Evolutionary conservation across 768 basidiomycete species (phyloP), one percentile per base, ranked within the genome.

Genomic region (Mycena crocata): DNA sequence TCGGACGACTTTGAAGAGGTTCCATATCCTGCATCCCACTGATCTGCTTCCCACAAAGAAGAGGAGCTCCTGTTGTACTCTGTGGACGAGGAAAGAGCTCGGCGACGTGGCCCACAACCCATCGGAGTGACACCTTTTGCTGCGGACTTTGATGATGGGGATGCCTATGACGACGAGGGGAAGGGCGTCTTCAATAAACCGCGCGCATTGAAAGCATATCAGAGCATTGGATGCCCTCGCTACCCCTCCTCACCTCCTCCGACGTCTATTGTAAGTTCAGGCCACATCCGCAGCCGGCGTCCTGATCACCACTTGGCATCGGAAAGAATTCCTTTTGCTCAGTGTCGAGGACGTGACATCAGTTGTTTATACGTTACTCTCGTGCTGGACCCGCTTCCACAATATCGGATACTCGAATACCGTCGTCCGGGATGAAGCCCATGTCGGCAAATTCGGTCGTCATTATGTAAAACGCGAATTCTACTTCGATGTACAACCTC

Each of bases 361-460:
- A 9, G 85, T 90, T 58, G 81, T 95, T 40, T 99, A 99, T 82
- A 98, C 96, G 45, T 87, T 97, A 34, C 88, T 98, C 48, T 91
- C 95, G 14, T 96, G 97, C 83, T 95, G 93, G 88, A 98, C 97
- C 7, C 91, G 96, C 31, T 97, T 93, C 79, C 92, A 96, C 83
- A 87, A 91, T 72, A 99, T 99, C 50, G 97, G 98, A 15, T 87
- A 89, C 61, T 86, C 93, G 34, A 87, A 92, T 74, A 76, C 87
- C 68, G 97, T 99, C 79, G 90, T 99, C 64, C 99, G 97, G 98
- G 98, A 99, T 78, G 98, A 99, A 84, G 97, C 98, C 40, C 98
- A 99, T 80, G 99, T 99, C 79, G 98, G 98, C 72, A 99, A 99
- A 81, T 99, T 99, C 80, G 98, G 95, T 55, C 94, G 94, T 55